phyloP scores from a whole-genome alignment of 164 flowering plant genomes.

The Warburgia ugandensis region DNA sequence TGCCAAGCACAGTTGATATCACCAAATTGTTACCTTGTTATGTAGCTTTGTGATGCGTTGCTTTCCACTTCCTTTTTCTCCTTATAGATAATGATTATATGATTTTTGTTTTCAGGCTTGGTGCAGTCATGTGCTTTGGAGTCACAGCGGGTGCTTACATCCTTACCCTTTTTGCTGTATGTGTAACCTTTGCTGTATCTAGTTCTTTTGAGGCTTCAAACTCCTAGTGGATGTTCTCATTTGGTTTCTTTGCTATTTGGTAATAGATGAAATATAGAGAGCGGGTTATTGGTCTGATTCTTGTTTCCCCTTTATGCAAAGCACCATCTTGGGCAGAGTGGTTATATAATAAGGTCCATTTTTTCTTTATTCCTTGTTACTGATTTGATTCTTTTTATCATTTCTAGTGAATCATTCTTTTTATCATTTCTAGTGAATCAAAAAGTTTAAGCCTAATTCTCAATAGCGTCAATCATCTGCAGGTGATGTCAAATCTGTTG shows the following conservation, averaged over 20 bases:
- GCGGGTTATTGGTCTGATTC: constrained; percentile 62
- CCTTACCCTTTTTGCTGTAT: constrained; percentile 56
- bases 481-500: constrained; percentile 78
- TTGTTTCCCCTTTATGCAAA: constrained; percentile 66
- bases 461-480: no score
- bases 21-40: no score
- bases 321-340: constrained; percentile 76
- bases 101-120: constrained; percentile 29
- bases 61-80: no score
- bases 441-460: no score
- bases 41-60: no score
- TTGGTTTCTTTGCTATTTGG: background rate
- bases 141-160: constrained; percentile 69
- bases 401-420: no score
- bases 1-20: no score
- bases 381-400: no score
- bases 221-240: constrained; percentile 1
- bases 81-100: no score
- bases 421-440: no score
- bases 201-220: background rate
- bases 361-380: background rate
- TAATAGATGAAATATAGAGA: constrained; percentile 57
- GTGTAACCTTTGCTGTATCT: constrained; percentile 5
- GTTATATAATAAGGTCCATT: constrained; percentile 54
- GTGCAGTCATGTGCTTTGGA: constrained; percentile 65